phyloP scores from a whole-genome alignment of 2,329 filamentous ascomycete genomes.

The Bipolaris sorokiniana region DNA sequence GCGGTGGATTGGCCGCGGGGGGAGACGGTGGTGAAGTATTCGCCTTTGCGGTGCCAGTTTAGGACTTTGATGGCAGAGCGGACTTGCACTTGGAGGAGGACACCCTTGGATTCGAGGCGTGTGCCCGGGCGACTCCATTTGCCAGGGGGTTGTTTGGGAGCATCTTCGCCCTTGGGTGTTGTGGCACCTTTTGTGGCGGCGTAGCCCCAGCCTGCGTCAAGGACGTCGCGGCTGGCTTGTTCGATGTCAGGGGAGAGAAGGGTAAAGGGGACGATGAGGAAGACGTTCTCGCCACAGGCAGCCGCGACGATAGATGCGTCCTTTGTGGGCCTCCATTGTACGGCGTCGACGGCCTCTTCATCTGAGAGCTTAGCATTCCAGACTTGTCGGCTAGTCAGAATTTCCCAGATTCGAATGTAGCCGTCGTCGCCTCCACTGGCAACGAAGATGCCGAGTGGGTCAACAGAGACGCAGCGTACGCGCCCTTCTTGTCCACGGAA shows the following conservation, averaged over 20 bases:
- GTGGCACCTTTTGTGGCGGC: conserved; percentile 69
- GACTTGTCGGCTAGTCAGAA: conserved; percentile 82
- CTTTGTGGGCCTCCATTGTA: conserved; percentile 86
- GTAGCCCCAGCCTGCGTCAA: conserved; percentile 93
- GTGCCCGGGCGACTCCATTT: conserved; percentile 82
- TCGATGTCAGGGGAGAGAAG: conserved; percentile 75
- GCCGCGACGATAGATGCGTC: conserved; percentile 83
- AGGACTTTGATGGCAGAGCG: conserved; percentile 83
- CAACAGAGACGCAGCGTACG: conserved; percentile 82
- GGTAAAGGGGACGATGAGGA: conserved; percentile 74
- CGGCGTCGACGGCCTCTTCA: conserved; percentile 79
- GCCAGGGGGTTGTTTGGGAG: conserved; percentile 75
- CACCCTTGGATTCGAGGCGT: conserved; percentile 75
- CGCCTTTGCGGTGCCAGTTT: conserved; percentile 90
- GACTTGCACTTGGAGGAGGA: conserved; percentile 81
- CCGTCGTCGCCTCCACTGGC: conserved; percentile 96
- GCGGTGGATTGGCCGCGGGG: conserved; percentile 78
- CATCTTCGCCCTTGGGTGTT: conserved; percentile 55
- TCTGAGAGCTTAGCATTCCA: conserved; percentile 82
- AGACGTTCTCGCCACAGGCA: conserved; percentile 82
- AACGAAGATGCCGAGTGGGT: conserved; percentile 83
- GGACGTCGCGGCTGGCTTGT: conserved; percentile 72
- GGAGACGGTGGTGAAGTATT: conserved; percentile 92
- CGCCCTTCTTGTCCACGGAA: conserved; percentile 89
- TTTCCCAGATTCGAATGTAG: conserved; percentile 87